Evolutionary conservation across 345 rosid species (phyloP).

Genomic region (Kandelia obovata): DNA sequence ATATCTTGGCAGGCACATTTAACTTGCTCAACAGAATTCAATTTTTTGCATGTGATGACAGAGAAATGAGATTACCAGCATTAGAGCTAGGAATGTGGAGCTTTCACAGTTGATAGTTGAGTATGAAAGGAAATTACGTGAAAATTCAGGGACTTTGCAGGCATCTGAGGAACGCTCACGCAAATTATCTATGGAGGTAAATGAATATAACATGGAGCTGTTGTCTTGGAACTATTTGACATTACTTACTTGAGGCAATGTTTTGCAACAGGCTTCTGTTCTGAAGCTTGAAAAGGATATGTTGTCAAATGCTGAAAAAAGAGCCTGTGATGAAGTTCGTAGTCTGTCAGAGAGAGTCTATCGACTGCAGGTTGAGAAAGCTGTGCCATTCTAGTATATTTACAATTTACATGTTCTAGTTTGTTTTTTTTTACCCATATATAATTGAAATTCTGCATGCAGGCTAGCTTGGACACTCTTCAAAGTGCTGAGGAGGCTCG

Average conservation of each 20-base stretch:
- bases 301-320: conserved; percentile 74
- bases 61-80: conserved; percentile 61
- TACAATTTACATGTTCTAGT: conserved; percentile 21
- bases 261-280: conserved; percentile 52
- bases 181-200: conserved; percentile 83
- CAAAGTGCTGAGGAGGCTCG: conserved; percentile 88
- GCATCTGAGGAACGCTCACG: conserved; percentile 73
- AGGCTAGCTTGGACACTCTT: conserved; percentile 87
- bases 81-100: conserved; percentile 81
- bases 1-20: too few species aligned
- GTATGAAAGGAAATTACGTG: conserved; percentile 75
- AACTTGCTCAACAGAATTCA: background rate
- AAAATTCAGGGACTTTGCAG: conserved; percentile 64
- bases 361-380: conserved; percentile 67
- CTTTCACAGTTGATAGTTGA: conserved; percentile 75
- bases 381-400: conserved; percentile 7
- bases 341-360: conserved; percentile 75
- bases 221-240: conserved; percentile 3
- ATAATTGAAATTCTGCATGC: conserved; percentile 19
- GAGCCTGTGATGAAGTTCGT: conserved; percentile 86
- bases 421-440: background rate
- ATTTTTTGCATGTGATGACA: conserved; percentile 31
- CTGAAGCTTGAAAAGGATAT: conserved; percentile 78
- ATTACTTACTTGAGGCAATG: conserved; percentile 19
- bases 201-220: conserved; percentile 1